Evolutionary conservation across 2,329 filamentous ascomycete species (phyloP).

Genomic region (Botrytis sinoallii): DNA sequence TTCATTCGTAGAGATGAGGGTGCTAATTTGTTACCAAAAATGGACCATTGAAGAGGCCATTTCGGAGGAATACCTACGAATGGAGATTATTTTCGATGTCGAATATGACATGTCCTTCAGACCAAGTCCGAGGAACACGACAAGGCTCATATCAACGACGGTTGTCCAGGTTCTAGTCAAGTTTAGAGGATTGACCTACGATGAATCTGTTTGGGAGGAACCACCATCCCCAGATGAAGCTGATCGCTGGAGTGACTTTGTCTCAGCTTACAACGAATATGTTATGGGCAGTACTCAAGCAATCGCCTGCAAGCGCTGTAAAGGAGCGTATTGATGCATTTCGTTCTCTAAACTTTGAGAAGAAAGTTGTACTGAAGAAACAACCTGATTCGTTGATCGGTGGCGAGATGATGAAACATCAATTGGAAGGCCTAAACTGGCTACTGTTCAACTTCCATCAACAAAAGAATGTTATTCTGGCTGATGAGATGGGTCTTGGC

Average conservation of each 20-base stretch:
- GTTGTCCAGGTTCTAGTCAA: constrained; percentile 79
- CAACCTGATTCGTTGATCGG: constrained; percentile 74
- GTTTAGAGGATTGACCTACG: constrained; percentile 87
- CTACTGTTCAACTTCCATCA: constrained; percentile 85
- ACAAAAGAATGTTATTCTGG: constrained; percentile 81
- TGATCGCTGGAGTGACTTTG: constrained; percentile 75
- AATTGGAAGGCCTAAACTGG: constrained; percentile 92
- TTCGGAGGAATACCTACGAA: constrained; percentile 77
- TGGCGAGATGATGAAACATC: constrained; percentile 88
- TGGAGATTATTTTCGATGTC: constrained; percentile 87
- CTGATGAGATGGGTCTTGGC: constrained; percentile 96
- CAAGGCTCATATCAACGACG: constrained; percentile 65
- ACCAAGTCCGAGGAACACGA: constrained; percentile 64
- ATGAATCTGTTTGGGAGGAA: constrained; percentile 85
- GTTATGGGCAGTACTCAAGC: constrained; percentile 68
- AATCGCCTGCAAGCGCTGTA: constrained; percentile 56
- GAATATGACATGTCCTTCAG: constrained; percentile 56
- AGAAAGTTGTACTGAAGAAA: constrained; percentile 60
- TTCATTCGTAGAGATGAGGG: constrained; percentile 71
- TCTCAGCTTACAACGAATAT: constrained; percentile 81
- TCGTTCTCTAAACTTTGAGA: constrained; percentile 62
- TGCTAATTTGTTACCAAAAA: constrained; percentile 60
- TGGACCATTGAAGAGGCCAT: constrained; percentile 75
- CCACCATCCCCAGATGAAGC: constrained; percentile 63
- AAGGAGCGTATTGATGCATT: constrained; percentile 66